A percentile compares a stretch with the other conserved stretches of the same genome.
Evolutionary conservation across 257 asterid genomes (phyloP).

Genomic region (Przewalskia tangutica): DNA sequence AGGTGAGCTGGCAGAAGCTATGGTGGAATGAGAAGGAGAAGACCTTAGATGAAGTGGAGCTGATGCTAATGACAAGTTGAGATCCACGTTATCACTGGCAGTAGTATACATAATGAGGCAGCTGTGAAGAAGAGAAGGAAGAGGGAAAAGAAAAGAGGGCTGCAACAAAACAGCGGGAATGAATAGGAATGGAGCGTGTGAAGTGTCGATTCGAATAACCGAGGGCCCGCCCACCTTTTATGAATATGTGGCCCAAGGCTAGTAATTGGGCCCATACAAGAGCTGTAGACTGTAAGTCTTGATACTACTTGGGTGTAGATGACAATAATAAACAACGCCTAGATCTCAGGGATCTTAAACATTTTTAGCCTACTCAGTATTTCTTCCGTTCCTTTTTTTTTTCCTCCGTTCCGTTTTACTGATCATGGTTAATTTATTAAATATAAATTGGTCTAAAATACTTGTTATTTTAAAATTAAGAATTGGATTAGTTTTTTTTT

Average conservation of each 20-base stretch:
- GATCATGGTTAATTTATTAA: background rate
- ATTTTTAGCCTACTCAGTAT: background rate
- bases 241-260: background rate
- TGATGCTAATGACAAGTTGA: background rate
- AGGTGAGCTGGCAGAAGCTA: background rate
- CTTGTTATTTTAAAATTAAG: background rate
- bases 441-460: background rate
- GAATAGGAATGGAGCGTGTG: background rate
- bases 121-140: background rate
- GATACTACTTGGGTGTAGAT: background rate
- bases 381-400: background rate
- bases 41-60: background rate
- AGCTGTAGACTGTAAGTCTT: too few relatives aligned
- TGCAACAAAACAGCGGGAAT: constrained; percentile 1
- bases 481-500: background rate
- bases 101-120: background rate
- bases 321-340: background rate
- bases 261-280: background rate
- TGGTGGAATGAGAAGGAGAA: background rate
- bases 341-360: background rate
- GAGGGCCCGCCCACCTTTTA: background rate
- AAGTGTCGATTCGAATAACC: background rate
- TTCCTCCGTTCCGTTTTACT: background rate
- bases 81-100: background rate
- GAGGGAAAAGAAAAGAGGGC: background rate